Conservation (phyloP, 768 basidiomycete species). For the Suillus occidentalis region DNA sequence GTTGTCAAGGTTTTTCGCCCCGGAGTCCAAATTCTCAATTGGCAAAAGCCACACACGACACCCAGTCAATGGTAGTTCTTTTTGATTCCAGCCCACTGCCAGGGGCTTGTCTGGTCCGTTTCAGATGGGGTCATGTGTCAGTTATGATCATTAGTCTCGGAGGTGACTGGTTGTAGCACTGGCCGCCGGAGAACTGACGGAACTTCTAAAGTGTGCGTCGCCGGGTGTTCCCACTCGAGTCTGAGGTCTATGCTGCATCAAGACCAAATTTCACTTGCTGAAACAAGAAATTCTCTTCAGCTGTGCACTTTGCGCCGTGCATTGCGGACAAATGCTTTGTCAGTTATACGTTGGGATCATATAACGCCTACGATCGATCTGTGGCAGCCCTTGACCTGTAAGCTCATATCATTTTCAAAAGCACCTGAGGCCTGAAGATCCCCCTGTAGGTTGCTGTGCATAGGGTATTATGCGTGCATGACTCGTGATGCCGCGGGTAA, state of each 20-base stretch:
- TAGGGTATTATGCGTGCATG: not conserved
- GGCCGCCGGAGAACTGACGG: not conserved
- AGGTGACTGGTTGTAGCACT: not conserved
- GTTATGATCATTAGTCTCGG: not conserved
- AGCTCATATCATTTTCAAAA: not conserved
- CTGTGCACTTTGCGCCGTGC: not conserved
- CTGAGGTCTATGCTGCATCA: not conserved
- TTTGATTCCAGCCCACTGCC: not conserved
- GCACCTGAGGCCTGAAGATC: conserved; percentile 1
- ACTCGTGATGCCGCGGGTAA: not conserved
- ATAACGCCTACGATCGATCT: not conserved
- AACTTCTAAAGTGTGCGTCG: not conserved
- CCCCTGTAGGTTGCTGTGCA: not conserved
- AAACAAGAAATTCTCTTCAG: not conserved
- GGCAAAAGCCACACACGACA: not conserved
- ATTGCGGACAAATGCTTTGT: not conserved
- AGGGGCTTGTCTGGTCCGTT: not conserved
- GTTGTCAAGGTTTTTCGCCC: not conserved
- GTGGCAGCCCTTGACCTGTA: conserved; percentile 5
- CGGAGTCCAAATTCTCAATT: not conserved
- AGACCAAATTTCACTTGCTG: not conserved
- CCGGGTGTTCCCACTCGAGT: not conserved
- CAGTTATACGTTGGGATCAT: not conserved
- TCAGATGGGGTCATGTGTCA: not conserved
- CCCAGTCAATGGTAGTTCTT: not conserved